Evolutionary conservation across 768 basidiomycete genomes (phyloP).

Genomic region (Psilocybe tampanensis): DNA sequence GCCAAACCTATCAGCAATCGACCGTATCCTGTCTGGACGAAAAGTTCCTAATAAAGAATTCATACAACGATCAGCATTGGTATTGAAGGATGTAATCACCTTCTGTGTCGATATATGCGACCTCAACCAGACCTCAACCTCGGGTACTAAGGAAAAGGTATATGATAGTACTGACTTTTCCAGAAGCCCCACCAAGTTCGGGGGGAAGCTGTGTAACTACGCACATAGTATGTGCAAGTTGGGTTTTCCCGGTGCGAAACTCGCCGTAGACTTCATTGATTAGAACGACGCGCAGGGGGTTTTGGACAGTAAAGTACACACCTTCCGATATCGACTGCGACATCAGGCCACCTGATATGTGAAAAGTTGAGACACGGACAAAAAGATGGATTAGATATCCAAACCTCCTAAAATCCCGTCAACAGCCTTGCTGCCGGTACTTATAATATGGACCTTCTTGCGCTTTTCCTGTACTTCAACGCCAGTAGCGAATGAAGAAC

Average conservation of each 20-base stretch:
- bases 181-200: constrained; percentile 88
- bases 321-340: constrained; percentile 96
- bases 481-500: constrained; percentile 90
- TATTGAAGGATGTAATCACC: constrained; percentile 36
- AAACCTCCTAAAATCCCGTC: constrained; percentile 87
- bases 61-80: constrained; percentile 16
- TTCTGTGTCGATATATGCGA: constrained; percentile 93
- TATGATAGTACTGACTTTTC: constrained; percentile 56
- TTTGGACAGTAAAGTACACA: constrained; percentile 17
- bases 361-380: not conserved
- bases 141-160: not conserved
- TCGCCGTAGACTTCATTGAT: constrained; percentile 81
- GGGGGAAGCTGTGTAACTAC: constrained; percentile 87
- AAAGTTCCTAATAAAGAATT: constrained; percentile 67
- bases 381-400: constrained; percentile 11
- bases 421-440: constrained; percentile 92
- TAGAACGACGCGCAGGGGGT: not conserved
- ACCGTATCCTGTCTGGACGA: constrained; percentile 88
- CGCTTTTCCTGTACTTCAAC: constrained; percentile 88
- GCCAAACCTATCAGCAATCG: constrained; percentile 92
- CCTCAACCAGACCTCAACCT: constrained; percentile 40
- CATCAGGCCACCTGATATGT: constrained; percentile 78
- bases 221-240: constrained; percentile 94
- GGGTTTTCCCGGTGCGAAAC: constrained; percentile 95
- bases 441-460: constrained; percentile 78